A percentile compares a stretch with the other conserved stretches of the same genome.
These are phyloP conservation scores for Ogataea hybrid DNA, from an alignment of 1,139 yeast genomes.

Conservation along the genomic window DNA sequence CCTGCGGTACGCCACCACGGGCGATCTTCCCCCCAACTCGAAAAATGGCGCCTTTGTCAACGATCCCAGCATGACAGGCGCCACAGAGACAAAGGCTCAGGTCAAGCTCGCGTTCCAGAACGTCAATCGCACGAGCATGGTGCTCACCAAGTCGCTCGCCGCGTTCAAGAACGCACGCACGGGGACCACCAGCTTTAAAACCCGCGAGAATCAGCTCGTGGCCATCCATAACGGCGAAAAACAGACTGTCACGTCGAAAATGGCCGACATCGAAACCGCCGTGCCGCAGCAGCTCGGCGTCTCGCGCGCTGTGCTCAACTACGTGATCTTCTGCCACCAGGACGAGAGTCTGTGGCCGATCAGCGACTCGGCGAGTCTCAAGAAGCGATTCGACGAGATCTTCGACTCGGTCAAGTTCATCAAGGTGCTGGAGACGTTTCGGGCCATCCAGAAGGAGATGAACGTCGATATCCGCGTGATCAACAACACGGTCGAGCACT, in stretches of 20 bases:
- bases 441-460: slow-evolving; percentile 74
- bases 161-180: slow-evolving; percentile 55
- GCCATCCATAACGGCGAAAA: slow-evolving; percentile 65
- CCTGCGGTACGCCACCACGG: slow-evolving; percentile 90
- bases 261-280: slow-evolving; percentile 79
- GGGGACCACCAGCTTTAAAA: slow-evolving; percentile 69
- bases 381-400: slow-evolving; percentile 93
- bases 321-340: slow-evolving; percentile 96
- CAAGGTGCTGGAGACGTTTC: slow-evolving; percentile 81
- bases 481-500: slow-evolving; percentile 74
- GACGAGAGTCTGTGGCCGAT: slow-evolving; percentile 98
- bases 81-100: slow-evolving; percentile 81
- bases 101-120: slow-evolving; percentile 83
- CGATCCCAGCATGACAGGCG: slow-evolving; percentile 82
- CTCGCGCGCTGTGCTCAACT: slow-evolving; percentile 81
- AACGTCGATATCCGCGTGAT: slow-evolving; percentile 68
- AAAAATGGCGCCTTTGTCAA: slow-evolving; percentile 96
- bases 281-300: slow-evolving; percentile 87
- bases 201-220: slow-evolving; percentile 84
- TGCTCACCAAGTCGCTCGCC: slow-evolving; percentile 83
- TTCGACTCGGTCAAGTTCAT: slow-evolving; percentile 95
- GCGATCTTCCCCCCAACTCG: slow-evolving; percentile 92
- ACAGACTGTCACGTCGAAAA: slow-evolving; percentile 74
- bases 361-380: slow-evolving; percentile 83
- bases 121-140: slow-evolving; percentile 74